Conservation (phyloP, 2,329 filamentous ascomycete genomes). For the Aspergillus aculeatus region DNA sequence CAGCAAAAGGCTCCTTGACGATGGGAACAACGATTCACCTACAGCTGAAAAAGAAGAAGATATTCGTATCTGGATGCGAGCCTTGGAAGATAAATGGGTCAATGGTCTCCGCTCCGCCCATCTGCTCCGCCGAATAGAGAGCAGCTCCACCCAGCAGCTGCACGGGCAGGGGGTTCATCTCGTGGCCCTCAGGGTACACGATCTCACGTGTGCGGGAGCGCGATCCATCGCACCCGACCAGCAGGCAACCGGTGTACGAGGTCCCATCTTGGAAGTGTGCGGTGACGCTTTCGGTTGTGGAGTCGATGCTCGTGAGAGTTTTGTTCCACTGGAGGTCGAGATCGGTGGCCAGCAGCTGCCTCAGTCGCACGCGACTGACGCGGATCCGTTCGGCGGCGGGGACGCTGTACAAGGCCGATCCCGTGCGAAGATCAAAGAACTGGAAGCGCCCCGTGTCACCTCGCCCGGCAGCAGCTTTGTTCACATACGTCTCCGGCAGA, state of each 20-base stretch:
- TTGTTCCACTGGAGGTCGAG: conserved; percentile 51
- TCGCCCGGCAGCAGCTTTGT: conserved; percentile 50
- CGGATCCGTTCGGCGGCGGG: conserved; percentile 49
- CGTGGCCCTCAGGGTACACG: conserved; percentile 22
- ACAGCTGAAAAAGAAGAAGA: conserved; percentile 56
- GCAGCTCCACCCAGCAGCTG: conserved; percentile 51
- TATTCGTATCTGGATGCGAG: conserved; percentile 51
- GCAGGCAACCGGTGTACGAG: conserved; percentile 41
- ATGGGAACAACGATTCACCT: conserved; percentile 15
- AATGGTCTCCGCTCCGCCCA: conserved; percentile 45
- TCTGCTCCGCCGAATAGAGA: conserved; percentile 42
- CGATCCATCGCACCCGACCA: conserved; percentile 55
- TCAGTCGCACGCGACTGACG: conserved; percentile 49
- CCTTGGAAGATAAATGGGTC: conserved; percentile 59
- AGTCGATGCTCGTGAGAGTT: conserved; percentile 32
- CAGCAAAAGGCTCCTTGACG: neutral
- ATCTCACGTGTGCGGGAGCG: conserved; percentile 45
- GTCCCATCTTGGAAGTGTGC: conserved; percentile 51
- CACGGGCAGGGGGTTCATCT: conserved; percentile 48
- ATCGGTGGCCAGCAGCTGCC: conserved; percentile 47
- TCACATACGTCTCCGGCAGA: conserved; percentile 55
- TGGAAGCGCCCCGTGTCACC: conserved; percentile 53
- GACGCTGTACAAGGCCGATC: conserved; percentile 47
- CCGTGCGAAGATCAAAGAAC: conserved; percentile 57
- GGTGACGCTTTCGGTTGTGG: conserved; percentile 37